Evolutionary conservation across 129 eudicot genomes (phyloP).

Genomic region (Oenanthe sinensis): DNA sequence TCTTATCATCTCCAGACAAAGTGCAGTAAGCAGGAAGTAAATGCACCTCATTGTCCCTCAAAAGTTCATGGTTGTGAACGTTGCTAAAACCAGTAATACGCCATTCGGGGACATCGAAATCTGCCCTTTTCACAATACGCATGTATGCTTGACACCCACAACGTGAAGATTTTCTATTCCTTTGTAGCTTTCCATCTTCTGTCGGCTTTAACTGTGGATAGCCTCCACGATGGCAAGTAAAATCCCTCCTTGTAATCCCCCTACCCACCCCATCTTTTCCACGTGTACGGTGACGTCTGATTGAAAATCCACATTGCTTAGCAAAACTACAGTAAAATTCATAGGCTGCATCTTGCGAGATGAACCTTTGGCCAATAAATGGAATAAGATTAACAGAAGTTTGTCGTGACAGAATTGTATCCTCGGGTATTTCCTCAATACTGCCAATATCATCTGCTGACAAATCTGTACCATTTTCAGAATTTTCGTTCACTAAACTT

Average conservation of each 20-base stretch:
- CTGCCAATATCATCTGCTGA: conserved; percentile 76
- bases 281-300: conserved; percentile 76
- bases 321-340: conserved; percentile 88
- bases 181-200: conserved; percentile 65
- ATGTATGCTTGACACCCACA: conserved; percentile 90
- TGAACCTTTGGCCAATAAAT: conserved; percentile 79
- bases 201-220: conserved; percentile 68
- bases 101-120: conserved; percentile 86
- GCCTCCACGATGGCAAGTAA: conserved; percentile 85
- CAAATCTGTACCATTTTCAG: conserved; percentile 69
- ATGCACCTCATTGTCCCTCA: conserved; percentile 47
- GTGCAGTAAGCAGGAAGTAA: conserved; percentile 55
- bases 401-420: conserved; percentile 66
- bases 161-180: conserved; percentile 77
- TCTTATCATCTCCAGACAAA: conserved; percentile 73
- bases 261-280: conserved; percentile 89
- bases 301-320: conserved; percentile 80
- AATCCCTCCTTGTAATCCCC: conserved; percentile 82
- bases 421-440: conserved; percentile 68
- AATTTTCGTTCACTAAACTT: conserved; percentile 40
- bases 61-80: conserved; percentile 65
- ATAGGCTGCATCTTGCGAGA: conserved; percentile 91
- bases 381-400: conserved; percentile 75
- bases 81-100: conserved; percentile 79
- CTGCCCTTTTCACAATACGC: conserved; percentile 65